Conservation (phyloP, 163 green algal species). For the Scenedesmus sp. region DNA sequence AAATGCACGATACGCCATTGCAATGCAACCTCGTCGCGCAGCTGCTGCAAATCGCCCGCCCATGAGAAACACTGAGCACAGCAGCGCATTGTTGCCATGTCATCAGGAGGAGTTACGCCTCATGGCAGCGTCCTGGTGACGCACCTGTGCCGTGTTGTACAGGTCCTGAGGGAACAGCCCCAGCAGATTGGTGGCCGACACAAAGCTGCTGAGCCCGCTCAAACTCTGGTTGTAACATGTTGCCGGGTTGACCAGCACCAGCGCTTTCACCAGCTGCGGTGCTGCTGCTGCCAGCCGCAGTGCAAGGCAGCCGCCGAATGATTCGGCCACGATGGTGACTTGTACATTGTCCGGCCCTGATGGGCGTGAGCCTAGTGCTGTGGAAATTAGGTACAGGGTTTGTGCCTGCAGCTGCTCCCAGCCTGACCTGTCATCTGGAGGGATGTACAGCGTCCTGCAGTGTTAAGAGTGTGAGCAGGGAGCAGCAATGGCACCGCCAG, state of each 20-base stretch:
- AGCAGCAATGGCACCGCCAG: not conserved
- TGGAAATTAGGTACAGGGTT: slow-evolving; percentile 33
- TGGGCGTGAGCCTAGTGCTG: not conserved
- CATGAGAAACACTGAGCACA: too few species aligned
- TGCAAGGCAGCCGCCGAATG: slow-evolving; percentile 77
- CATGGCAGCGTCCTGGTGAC: not conserved
- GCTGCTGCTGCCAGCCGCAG: slow-evolving; percentile 65
- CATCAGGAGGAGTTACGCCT: not conserved
- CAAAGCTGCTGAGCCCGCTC: slow-evolving; percentile 62
- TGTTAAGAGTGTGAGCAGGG: not conserved
- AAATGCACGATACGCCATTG: too few species aligned
- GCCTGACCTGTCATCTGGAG: slow-evolving; percentile 62
- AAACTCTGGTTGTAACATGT: slow-evolving; percentile 75
- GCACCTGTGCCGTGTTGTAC: slow-evolving; percentile 70
- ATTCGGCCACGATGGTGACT: slow-evolving; percentile 73
- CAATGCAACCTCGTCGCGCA: too few species aligned
- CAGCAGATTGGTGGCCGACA: slow-evolving; percentile 78
- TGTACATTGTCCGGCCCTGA: slow-evolving; percentile 14
- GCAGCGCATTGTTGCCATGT: not conserved
- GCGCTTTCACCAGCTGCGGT: slow-evolving; percentile 48
- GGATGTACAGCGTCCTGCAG: slow-evolving; percentile 65
- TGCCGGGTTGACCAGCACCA: slow-evolving; percentile 76
- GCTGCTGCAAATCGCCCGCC: too few species aligned
- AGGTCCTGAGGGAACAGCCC: slow-evolving; percentile 74
- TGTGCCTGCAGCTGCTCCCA: slow-evolving; percentile 66